Evolutionary conservation across 805 yeast species (phyloP).

Genomic region (Wickerhamiella kurtzmanii): DNA sequence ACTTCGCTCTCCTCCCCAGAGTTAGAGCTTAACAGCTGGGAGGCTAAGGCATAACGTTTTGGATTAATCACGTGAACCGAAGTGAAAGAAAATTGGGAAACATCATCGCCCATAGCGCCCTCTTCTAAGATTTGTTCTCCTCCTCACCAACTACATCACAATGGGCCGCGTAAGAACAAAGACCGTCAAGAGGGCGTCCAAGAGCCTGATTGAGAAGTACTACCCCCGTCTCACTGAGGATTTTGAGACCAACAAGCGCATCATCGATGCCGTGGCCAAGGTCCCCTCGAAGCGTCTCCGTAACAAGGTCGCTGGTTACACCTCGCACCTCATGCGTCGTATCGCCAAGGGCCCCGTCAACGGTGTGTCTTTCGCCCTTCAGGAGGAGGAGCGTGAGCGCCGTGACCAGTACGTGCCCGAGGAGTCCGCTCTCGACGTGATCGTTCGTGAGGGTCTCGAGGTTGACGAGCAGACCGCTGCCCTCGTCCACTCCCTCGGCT

Average conservation of each 20-base stretch:
- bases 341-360: constrained; percentile 99
- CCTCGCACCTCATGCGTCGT: constrained; percentile 99
- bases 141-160: constrained; percentile 6
- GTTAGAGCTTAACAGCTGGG: no score
- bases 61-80: no score
- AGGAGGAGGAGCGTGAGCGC: constrained; percentile 99
- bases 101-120: not conserved
- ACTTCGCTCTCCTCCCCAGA: no score
- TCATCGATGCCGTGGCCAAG: constrained; percentile 95
- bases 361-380: constrained; percentile 99
- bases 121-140: not conserved
- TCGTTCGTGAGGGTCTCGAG: constrained; percentile 89
- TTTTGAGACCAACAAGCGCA: constrained; percentile 99
- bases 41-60: no score
- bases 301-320: constrained; percentile 99
- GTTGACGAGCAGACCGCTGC: constrained; percentile 95
- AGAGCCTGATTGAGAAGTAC: constrained; percentile 98
- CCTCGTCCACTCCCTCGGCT: constrained; percentile 84
- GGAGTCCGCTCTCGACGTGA: constrained; percentile 97
- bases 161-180: constrained; percentile 99
- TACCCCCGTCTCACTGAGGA: constrained; percentile 99
- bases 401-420: constrained; percentile 99
- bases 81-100: not conserved
- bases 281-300: constrained; percentile 99
- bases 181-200: constrained; percentile 99